Evolutionary conservation across 371 early-diverging fungal species (phyloP).

Genomic region (Sporodiniella umbellata): DNA sequence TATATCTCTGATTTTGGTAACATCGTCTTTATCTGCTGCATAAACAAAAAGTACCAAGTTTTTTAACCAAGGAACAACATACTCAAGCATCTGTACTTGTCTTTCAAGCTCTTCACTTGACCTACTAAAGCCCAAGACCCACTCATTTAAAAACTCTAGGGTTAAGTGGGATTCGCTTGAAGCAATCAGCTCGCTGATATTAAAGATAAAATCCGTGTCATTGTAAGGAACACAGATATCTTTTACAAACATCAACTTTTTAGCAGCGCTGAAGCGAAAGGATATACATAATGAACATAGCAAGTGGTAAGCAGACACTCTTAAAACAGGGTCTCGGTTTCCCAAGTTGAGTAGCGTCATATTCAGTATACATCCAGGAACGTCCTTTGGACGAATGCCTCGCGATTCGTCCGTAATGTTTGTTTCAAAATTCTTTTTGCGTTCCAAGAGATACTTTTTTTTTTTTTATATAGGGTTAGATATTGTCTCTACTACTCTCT

Average conservation of each 20-base stretch:
- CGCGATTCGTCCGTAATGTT: constrained; percentile 58
- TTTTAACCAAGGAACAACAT: constrained; percentile 85
- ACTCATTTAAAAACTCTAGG: constrained; percentile 82
- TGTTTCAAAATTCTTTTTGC: constrained; percentile 60
- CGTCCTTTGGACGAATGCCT: constrained; percentile 79
- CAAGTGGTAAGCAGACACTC: constrained; percentile 81
- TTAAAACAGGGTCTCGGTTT: constrained; percentile 69
- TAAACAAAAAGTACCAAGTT: constrained; percentile 66
- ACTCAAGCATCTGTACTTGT: constrained; percentile 79
- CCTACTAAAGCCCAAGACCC: constrained; percentile 74
- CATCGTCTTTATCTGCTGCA: constrained; percentile 6
- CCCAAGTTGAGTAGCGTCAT: constrained; percentile 86
- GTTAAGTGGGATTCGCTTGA: constrained; percentile 73
- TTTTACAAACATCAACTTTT: constrained; percentile 70
- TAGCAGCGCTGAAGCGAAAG: constrained; percentile 76
- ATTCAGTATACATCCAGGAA: constrained; percentile 86
- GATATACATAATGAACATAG: constrained; percentile 71
- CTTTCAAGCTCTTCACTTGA: constrained; percentile 51
- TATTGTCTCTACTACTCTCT: too few species aligned
- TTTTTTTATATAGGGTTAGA: too few species aligned
- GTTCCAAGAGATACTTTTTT: constrained; percentile 39
- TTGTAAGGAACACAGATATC: constrained; percentile 88
- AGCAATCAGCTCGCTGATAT: constrained; percentile 76
- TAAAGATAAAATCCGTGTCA: constrained; percentile 71
- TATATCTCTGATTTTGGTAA: constrained; percentile 64